Conservation (phyloP, 2,329 filamentous ascomycete genomes). For the Pyricularia pennisetigena region DNA sequence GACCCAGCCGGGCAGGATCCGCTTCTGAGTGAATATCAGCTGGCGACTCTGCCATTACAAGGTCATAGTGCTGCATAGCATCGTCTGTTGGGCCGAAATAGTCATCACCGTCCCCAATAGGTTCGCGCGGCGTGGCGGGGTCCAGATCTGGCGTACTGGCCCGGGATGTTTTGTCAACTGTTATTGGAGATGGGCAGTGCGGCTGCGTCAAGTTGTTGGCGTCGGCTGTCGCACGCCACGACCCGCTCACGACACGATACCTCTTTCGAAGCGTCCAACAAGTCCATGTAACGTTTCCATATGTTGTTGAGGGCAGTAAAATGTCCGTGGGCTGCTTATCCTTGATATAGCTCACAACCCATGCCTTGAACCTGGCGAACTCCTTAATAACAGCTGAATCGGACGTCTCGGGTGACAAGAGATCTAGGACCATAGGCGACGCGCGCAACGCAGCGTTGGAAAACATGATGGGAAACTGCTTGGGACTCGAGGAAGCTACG, state of each 20-base stretch:
- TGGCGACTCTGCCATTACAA: neutral
- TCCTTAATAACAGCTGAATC: slow-evolving; percentile 31
- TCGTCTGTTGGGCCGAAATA: slow-evolving; percentile 29
- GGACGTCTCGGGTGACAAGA: slow-evolving; percentile 41
- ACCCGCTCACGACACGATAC: slow-evolving; percentile 57
- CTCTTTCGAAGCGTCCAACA: slow-evolving; percentile 59
- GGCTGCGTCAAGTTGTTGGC: neutral
- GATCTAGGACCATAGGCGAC: slow-evolving; percentile 42
- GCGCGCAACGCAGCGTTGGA: slow-evolving; percentile 57
- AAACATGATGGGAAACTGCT: slow-evolving; percentile 53
- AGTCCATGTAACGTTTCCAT: slow-evolving; percentile 60
- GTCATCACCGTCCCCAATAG: slow-evolving; percentile 21
- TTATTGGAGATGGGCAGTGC: neutral
- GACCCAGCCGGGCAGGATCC: neutral
- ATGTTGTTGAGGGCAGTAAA: slow-evolving; percentile 26
- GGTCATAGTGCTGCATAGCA: neutral
- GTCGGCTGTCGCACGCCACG: neutral
- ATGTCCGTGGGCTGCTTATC: slow-evolving; percentile 36
- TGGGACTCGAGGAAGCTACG: slow-evolving; percentile 29
- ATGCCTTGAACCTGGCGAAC: slow-evolving; percentile 57
- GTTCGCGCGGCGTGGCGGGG: slow-evolving; percentile 19
- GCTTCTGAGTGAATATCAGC: neutral
- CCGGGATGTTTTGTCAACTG: neutral
- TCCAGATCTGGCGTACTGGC: slow-evolving; percentile 22
- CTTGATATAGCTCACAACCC: slow-evolving; percentile 50